phyloP scores from a whole-genome alignment of 208 protist species.

The Crithidia expoeki region DNA sequence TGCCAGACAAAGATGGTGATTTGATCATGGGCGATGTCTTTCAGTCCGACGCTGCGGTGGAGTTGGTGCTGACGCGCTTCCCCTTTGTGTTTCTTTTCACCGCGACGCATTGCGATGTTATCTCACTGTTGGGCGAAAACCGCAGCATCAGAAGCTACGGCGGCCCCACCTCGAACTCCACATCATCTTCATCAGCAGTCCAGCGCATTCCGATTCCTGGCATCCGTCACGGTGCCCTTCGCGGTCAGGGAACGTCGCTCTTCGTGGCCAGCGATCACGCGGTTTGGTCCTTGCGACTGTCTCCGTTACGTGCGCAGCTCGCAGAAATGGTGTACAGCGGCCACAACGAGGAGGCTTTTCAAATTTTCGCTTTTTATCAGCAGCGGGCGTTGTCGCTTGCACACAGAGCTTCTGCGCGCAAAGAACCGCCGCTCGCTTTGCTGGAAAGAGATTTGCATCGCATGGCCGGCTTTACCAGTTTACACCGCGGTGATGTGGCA shows the following conservation, averaged over 20 bases:
- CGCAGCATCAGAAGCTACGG: neutral
- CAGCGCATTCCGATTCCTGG: conserved; percentile 68
- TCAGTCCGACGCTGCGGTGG: conserved; percentile 25
- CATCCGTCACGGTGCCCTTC: conserved; percentile 47
- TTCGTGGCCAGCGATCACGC: conserved; percentile 54
- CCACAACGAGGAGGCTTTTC: conserved; percentile 66
- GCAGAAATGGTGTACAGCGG: conserved; percentile 54
- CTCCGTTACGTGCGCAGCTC: conserved; percentile 64
- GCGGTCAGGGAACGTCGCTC: conserved; percentile 47
- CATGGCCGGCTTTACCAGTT: conserved; percentile 69
- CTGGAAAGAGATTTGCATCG: conserved; percentile 70
- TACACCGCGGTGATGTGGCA: conserved; percentile 47
- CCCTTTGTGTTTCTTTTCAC: conserved; percentile 80
- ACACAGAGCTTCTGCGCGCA: neutral
- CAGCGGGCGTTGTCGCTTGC: conserved; percentile 7
- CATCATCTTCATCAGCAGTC: conserved; percentile 15
- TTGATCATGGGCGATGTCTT: conserved; percentile 37
- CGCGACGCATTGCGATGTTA: conserved; percentile 65
- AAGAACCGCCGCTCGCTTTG: conserved; percentile 25
- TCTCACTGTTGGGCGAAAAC: conserved; percentile 56
- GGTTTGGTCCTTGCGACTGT: conserved; percentile 68
- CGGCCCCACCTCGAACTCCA: neutral
- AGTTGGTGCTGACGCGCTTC: conserved; percentile 50
- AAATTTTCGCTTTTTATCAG: conserved; percentile 56
- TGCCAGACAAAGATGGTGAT: conserved; percentile 17